A percentile compares a stretch with the other conserved stretches of the same genome.
These are phyloP conservation scores for Colletotrichum australisinense DNA, from an alignment of 2,329 filamentous ascomycete species.

Conservation along the genomic window DNA sequence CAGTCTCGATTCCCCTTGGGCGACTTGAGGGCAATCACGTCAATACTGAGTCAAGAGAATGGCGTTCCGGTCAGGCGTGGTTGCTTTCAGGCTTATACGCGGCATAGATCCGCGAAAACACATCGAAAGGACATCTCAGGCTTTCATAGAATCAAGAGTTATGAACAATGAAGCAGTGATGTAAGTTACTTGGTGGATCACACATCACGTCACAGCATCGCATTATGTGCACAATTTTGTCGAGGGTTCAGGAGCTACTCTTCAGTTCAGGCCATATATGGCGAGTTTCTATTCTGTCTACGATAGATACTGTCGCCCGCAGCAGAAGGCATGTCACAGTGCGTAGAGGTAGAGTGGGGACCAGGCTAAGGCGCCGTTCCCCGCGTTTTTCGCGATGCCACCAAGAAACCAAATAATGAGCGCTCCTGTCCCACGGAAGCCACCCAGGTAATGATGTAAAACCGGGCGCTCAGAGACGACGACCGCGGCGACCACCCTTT, in stretches of 20 bases:
- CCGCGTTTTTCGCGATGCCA: conserved; percentile 79
- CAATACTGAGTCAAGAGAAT: background rate
- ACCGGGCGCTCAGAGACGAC: conserved; percentile 86
- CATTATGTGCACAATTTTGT: conserved; percentile 1
- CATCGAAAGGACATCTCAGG: too few relatives aligned
- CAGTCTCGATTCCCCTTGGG: background rate
- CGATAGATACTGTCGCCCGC: conserved; percentile 37
- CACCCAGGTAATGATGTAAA: conserved; percentile 33
- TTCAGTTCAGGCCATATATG: conserved; percentile 38
- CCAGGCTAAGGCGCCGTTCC: conserved; percentile 75
- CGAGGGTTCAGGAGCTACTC: conserved; percentile 36
- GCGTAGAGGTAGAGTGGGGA: conserved; percentile 68
- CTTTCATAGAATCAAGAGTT: background rate
- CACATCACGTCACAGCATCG: background rate
- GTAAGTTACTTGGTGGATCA: too few relatives aligned
- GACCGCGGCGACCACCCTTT: conserved; percentile 99
- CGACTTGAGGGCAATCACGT: background rate
- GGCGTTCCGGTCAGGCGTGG: background rate
- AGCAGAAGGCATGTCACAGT: conserved; percentile 37
- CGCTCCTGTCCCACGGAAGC: conserved; percentile 45
- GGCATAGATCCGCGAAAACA: background rate
- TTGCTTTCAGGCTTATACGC: background rate
- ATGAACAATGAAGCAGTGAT: too few relatives aligned
- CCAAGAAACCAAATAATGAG: conserved; percentile 64
- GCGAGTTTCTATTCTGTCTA: conserved; percentile 39